phyloP scores from a whole-genome alignment of 768 basidiomycete genomes.

The Trametes cingulata region DNA sequence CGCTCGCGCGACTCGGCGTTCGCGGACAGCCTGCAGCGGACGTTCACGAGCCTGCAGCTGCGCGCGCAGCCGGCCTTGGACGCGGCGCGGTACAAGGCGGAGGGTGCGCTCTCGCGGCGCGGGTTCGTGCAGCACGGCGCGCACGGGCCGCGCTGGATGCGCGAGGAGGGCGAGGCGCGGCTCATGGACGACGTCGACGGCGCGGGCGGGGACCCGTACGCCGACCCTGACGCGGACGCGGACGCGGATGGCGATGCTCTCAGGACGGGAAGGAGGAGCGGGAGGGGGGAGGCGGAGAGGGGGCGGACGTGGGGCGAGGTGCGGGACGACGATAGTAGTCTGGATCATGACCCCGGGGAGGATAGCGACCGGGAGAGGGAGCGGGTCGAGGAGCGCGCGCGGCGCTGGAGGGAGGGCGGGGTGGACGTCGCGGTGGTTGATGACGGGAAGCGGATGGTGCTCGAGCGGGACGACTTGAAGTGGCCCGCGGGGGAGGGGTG shows the following conservation, averaged over 20 bases:
- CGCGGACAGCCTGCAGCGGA: slow-evolving; percentile 41
- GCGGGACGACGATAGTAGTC: slow-evolving; percentile 30
- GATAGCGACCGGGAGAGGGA: slow-evolving; percentile 18
- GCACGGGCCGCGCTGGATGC: slow-evolving; percentile 26
- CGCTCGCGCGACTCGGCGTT: slow-evolving; percentile 19
- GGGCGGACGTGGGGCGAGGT: slow-evolving; percentile 29
- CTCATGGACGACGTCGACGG: slow-evolving; percentile 42
- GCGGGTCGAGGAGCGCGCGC: slow-evolving; percentile 20
- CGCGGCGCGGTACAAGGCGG: slow-evolving; percentile 68
- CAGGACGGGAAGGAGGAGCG: no score
- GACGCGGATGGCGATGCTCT: slow-evolving; percentile 16
- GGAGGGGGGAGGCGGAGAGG: not conserved
- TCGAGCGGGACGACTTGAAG: slow-evolving; percentile 56
- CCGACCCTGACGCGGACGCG: slow-evolving; percentile 19
- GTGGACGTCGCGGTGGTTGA: slow-evolving; percentile 15
- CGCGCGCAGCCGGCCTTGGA: slow-evolving; percentile 56
- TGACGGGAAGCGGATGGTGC: slow-evolving; percentile 18
- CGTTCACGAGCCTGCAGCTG: slow-evolving; percentile 42
- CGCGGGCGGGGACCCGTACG: slow-evolving; percentile 28
- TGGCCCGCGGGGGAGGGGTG: slow-evolving; percentile 63
- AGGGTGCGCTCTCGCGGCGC: slow-evolving; percentile 62
- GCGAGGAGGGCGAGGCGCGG: slow-evolving; percentile 39
- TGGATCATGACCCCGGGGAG: slow-evolving; percentile 17
- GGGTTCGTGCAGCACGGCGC: slow-evolving; percentile 51
- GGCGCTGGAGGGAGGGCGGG: slow-evolving; percentile 19